Evolutionary conservation across 805 yeast species (phyloP), one percentile per base, ranked within the genome.

Genomic region (Pichia nanzhaoensis): DNA sequence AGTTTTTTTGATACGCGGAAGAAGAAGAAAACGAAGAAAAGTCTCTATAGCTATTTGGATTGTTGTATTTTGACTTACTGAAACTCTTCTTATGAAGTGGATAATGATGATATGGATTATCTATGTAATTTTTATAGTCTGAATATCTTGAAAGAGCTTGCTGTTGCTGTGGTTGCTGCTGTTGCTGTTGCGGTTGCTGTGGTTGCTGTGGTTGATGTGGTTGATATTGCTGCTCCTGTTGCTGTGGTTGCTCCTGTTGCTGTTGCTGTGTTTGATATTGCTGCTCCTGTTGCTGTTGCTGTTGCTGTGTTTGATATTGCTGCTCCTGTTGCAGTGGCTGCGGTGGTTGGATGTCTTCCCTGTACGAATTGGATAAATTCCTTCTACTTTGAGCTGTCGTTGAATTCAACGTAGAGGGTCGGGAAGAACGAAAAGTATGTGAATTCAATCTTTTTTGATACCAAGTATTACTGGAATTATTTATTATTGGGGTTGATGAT

Each of bases 321-420:
- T n/a, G n/a, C n/a, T n/a, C n/a, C n/a, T 24, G 28, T 10, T 24
- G 28, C 28, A 24, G 10, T 24, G 6, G 28, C 28, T 24, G 28
- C 28, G 6, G 28, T 10, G 6, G 28, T 10, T 24, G 28, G 10
- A 24, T 24, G 28, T 44, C 43, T n/a, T 40, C 41, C 39, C 41
- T 39, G 22, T 44, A 44, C n/a, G 42, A 22, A 10, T 22, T 19
- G 22, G 38, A 34, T 6, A 28, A 8, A 24, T 17, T 33, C 20
- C 41, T 39, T 36, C 44, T 33, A 6, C 7, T 44, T 3, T 3
- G 2, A 22, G 5, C 16, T 33, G 40, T 34, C 16, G 34, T 20
- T 20, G 30, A 4, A 33, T 27, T 34, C 30, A 40, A 19, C 20
- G 16, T 30, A 3, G 47, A 18, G 48, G 48, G 48, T 45, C 48